Evolutionary conservation across 169 alveolate genomes (phyloP).

Genomic region (Blepharisma undulans): DNA sequence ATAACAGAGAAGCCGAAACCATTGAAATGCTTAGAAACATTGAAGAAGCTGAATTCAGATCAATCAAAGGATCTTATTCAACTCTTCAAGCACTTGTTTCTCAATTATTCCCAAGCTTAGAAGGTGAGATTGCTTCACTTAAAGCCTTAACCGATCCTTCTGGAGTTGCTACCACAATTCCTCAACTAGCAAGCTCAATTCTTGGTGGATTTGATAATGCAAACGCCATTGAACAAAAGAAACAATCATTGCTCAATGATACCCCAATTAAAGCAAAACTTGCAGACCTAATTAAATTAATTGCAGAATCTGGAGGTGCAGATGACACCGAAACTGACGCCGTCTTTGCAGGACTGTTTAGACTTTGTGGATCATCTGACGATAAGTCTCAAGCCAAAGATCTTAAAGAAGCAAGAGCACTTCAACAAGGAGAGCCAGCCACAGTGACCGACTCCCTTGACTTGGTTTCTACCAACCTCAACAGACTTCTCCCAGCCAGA

Average conservation of each 20-base stretch:
- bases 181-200: neutral
- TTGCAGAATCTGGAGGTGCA: neutral
- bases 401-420: neutral
- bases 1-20: slow-evolving; percentile 2
- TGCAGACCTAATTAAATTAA: neutral
- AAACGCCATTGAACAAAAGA: too few species aligned
- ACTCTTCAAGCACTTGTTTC: neutral
- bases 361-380: neutral
- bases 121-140: neutral
- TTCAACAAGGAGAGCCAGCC: neutral
- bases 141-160: neutral
- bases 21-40: neutral
- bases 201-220: neutral
- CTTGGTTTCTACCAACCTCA: neutral
- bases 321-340: slow-evolving; percentile 13
- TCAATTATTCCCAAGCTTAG: neutral
- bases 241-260: neutral
- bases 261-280: neutral
- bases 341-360: slow-evolving; percentile 6
- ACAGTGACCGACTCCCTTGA: neutral
- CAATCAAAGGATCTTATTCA: neutral
- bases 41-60: neutral
- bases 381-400: slow-evolving; percentile 10
- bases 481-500: neutral
- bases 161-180: neutral